A percentile compares a stretch with the other conserved stretches of the same genome.
Evolutionary conservation across 129 eudicot species (phyloP).

Genomic region (Apium graveolens): DNA sequence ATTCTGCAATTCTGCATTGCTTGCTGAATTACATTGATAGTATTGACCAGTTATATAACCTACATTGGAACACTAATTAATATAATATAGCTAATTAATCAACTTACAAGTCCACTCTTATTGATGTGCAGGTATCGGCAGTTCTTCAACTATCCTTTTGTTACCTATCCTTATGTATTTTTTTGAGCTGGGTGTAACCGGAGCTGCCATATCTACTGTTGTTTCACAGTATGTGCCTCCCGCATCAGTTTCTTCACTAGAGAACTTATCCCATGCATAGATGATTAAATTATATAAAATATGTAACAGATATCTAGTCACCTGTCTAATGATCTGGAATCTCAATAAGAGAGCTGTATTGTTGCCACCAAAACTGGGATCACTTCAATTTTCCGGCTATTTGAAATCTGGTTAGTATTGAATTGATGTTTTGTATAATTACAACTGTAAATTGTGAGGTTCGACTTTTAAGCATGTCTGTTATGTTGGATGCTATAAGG

Average conservation of each 20-base stretch:
- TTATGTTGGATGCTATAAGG: neutral
- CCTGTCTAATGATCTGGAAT: slow-evolving; percentile 68
- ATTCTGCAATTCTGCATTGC: neutral
- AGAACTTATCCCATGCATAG: neutral
- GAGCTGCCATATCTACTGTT: slow-evolving; percentile 95
- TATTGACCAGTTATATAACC: neutral
- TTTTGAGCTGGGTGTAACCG: slow-evolving; percentile 69
- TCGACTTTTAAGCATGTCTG: neutral
- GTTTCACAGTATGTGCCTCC: slow-evolving; percentile 74
- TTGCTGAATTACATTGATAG: neutral
- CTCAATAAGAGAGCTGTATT: slow-evolving; percentile 64
- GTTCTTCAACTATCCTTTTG: slow-evolving; percentile 52
- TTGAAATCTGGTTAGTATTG: slow-evolving; percentile 67
- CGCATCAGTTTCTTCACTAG: neutral
- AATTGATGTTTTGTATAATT: neutral
- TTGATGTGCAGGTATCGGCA: slow-evolving; percentile 65
- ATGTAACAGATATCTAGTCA: slow-evolving; percentile 53
- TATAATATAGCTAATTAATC: neutral
- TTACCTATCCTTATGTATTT: slow-evolving; percentile 71
- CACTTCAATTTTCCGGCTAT: slow-evolving; percentile 72
- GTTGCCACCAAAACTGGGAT: slow-evolving; percentile 72
- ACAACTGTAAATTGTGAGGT: neutral
- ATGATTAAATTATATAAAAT: neutral
- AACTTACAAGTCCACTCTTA: neutral
- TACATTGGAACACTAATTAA: neutral